Base-by-base conservation (phyloP, 1,139 yeast genomes). In the Yamadazyma songkhlaensis region DNA sequence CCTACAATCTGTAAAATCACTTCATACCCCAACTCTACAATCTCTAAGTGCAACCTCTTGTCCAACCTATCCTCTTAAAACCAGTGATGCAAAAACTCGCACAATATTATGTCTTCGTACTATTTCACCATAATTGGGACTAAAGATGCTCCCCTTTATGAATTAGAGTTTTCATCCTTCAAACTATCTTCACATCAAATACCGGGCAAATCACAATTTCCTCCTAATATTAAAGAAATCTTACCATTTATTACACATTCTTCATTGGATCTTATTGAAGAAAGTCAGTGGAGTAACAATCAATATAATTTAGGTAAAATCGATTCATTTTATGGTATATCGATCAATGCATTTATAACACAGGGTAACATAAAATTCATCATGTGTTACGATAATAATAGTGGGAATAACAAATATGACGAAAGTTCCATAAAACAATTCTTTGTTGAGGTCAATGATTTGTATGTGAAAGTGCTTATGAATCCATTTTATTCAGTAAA, bases 51-150 rank as follows among this genome's bases (percentile, higher is more conserved):
- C n/a, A n/a, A n/a, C n/a, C n/a, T n/a, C n/a, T n/a, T n/a, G n/a
- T n/a, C n/a, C n/a, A n/a, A n/a, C n/a, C n/a, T n/a, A n/a, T n/a
- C n/a, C 6, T 17, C 20, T 17, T 17, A 17, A 17, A 17, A 17
- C 20, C 20, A 4, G 20, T 17, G 20, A 17, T 17, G n/a, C 6
- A 6, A 17, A 6, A 17, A 17, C 20, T 17, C 20, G 20, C 20
- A 17, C 4, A 17, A 17, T 17, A 17, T 17, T 17, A 17, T 17
- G 20, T 17, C 20, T 17, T 27, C 95, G 25, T 88, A 84, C 64
- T 89, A 89, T 60, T 79, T 94, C 53, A 85, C 95, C 11, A 84
- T 92, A 36, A 77, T 92, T 31, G 97, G 97, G 14, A 84, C 94
- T 2, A 74, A 78, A 32, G 98, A 92, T 57, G 78, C 78, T 44